Evolutionary conservation across 176 grass and related monocot species (phyloP), one percentile per base, ranked within the genome.

Genomic region (Aegilops sharonensis): DNA sequence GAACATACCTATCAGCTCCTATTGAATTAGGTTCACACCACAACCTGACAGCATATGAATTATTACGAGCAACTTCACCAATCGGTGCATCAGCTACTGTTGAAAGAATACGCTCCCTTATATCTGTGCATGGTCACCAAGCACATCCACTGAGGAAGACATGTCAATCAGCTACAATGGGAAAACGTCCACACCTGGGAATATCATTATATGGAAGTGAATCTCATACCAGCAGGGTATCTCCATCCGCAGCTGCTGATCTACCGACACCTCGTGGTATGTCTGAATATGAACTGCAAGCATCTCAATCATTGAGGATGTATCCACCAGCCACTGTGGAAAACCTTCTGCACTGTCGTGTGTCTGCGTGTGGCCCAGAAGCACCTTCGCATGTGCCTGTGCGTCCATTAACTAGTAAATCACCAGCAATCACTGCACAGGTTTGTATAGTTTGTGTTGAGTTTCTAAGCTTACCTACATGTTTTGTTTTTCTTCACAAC

Each of bases 61-160:
- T 34, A 74, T 56, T 34, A 74, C 64, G 6, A 72, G 23, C 72
- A 86, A 71, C 72, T 63, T n/a, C 64, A 31, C 36, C 52, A 78
- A 64, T 47, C 31, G 24, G 23, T 78, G 40, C 72, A 83, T 42
- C 52, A 78, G n/a, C 42, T 78, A 43, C 64, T 34, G 30, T 65
- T 78, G 31, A 78, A 78, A 90, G 88, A 90, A 52, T 90, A 83
- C 64, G 79, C 31, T 83, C 88, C 79, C 72, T 90, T 86, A 83
- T 90, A 86, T 90, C 88, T 56, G 54, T 86, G 50, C 63, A 86
- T 86, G 88, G 88, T 78, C 72, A 78, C 31, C 84, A 86, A 52
- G 72, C 72, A 78, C 64, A 12, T 64, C 63, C 11, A 52, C 54
- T 36, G 72, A 78, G 56, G 43, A 65, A 83, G 65, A 64, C 72